A percentile compares a stretch with the other conserved stretches of the same genome.
phyloP scores from a whole-genome alignment of 768 basidiomycete genomes.

The Trametes meyenii region DNA sequence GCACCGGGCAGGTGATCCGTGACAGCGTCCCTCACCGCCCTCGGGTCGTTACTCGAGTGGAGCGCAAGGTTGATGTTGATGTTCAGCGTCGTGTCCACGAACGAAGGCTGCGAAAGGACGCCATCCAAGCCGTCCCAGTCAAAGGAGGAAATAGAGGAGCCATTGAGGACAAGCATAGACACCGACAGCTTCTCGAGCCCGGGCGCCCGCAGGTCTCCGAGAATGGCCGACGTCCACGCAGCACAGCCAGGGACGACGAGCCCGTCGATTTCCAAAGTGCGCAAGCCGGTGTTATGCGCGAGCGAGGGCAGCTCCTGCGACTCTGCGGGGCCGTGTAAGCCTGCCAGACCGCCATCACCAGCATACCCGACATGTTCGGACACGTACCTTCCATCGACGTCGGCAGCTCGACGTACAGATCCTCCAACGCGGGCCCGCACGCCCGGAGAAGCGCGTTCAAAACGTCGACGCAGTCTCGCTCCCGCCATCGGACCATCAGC shows the following conservation, averaged over 20 bases:
- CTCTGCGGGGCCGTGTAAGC: conserved; percentile 1
- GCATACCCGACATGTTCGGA: background rate
- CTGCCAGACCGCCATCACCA: too few species aligned
- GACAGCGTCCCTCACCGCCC: conserved; percentile 7
- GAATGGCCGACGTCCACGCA: conserved; percentile 11
- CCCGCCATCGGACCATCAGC: conserved; percentile 20
- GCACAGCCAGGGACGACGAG: conserved; percentile 18
- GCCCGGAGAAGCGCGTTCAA: conserved; percentile 17
- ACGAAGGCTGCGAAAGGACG: background rate
- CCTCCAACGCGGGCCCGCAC: conserved; percentile 15
- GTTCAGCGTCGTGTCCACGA: conserved; percentile 2
- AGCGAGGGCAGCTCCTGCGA: conserved; percentile 13
- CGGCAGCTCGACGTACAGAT: conserved; percentile 22
- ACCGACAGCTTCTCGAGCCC: conserved; percentile 17
- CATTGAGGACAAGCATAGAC: conserved; percentile 16
- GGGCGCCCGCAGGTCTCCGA: conserved; percentile 5
- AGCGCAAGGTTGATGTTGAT: conserved; percentile 23
- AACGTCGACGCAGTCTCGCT: conserved; percentile 17
- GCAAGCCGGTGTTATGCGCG: conserved; percentile 10
- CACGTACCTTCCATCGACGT: conserved; percentile 12
- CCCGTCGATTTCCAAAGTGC: conserved; percentile 20
- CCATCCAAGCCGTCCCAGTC: conserved; percentile 18
- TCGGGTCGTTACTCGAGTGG: conserved; percentile 17
- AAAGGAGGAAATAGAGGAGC: conserved; percentile 5
- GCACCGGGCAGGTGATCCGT: conserved; percentile 11